phyloP scores from a whole-genome alignment of 2,329 filamentous ascomycete species.

The Aphanocladium album region DNA sequence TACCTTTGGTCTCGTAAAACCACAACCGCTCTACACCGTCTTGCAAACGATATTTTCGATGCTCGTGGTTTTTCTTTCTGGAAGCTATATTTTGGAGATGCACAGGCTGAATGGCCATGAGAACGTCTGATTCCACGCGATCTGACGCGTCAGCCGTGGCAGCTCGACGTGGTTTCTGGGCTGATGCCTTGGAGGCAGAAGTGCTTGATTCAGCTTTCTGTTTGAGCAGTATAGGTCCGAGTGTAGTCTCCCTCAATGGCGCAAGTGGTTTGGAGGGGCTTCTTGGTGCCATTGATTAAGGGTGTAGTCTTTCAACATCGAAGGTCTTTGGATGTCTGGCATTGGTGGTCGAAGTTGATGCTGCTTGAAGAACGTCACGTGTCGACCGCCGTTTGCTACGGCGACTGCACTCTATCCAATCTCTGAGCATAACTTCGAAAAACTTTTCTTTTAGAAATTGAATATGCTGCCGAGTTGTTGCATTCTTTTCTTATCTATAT shows the following conservation, averaged over 20 bases:
- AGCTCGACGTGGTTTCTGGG: neutral
- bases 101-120: conserved; percentile 20
- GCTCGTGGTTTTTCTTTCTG: conserved; percentile 23
- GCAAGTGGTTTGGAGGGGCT: neutral
- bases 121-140: conserved; percentile 16
- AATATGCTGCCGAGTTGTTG: too few relatives aligned
- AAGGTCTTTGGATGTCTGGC: too few relatives aligned
- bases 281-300: neutral
- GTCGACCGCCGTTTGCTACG: too few relatives aligned
- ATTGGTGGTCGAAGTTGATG: too few relatives aligned
- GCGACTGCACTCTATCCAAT: too few relatives aligned
- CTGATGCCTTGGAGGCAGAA: neutral
- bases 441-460: too few relatives aligned
- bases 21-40: conserved; percentile 21
- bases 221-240: neutral
- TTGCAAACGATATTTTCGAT: conserved; percentile 22
- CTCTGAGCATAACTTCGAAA: too few relatives aligned
- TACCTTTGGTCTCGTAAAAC: conserved; percentile 22
- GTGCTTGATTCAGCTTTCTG: neutral
- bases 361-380: too few relatives aligned
- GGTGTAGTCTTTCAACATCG: too few relatives aligned
- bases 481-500: too few relatives aligned
- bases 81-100: conserved; percentile 20
- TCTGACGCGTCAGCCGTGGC: neutral
- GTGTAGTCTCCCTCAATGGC: neutral